Conservation (phyloP, 2,329 filamentous ascomycete species). For the Stagonosporopsis cucurbitacearum region DNA sequence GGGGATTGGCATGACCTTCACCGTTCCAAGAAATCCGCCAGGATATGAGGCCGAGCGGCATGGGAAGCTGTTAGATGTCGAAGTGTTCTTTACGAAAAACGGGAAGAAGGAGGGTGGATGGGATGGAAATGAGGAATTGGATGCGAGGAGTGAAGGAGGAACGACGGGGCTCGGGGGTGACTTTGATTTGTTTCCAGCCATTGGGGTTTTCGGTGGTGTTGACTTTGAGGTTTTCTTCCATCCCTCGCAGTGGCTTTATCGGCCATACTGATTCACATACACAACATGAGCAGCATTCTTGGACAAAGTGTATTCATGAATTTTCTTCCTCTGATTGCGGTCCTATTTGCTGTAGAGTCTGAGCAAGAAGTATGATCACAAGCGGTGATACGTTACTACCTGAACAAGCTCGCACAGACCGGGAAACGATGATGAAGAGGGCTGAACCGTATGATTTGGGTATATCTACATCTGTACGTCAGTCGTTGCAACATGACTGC, state of each 20-base stretch:
- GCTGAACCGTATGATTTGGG: conserved; percentile 16
- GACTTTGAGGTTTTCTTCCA: conserved; percentile 72
- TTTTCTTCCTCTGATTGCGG: neutral
- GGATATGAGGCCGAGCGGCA: conserved; percentile 38
- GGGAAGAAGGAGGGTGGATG: conserved; percentile 67
- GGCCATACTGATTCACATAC: conserved; percentile 21
- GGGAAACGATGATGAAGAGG: neutral
- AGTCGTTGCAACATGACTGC: conserved; percentile 20
- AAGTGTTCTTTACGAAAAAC: conserved; percentile 74
- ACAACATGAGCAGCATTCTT: neutral
- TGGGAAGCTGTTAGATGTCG: conserved; percentile 53
- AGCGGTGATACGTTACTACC: too few relatives aligned
- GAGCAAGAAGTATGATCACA: too few relatives aligned
- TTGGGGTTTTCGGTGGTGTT: conserved; percentile 74
- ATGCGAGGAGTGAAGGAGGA: conserved; percentile 66
- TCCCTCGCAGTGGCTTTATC: conserved; percentile 63
- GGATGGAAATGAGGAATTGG: conserved; percentile 77
- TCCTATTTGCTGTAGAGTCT: neutral
- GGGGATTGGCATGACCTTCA: conserved; percentile 74
- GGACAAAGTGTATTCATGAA: neutral
- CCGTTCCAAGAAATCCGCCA: conserved; percentile 47
- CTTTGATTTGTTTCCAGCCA: conserved; percentile 72
- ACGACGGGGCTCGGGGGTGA: conserved; percentile 73
- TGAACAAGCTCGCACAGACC: too few relatives aligned
- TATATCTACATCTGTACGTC: conserved; percentile 14